Conservation (phyloP, 805 yeast species). For the Clavispora carvajalis region DNA sequence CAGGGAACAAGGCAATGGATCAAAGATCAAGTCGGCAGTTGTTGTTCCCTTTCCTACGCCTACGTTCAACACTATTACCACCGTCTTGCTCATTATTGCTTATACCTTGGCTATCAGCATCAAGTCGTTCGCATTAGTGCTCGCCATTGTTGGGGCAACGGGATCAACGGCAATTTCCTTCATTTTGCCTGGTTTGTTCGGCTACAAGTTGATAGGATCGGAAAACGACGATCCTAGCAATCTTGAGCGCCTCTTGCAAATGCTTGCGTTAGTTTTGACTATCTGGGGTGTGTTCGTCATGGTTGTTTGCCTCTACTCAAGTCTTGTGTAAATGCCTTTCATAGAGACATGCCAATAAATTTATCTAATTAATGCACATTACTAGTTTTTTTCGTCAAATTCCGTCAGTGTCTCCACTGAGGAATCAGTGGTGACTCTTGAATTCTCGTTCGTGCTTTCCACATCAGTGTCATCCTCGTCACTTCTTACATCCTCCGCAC, state of each 20-base stretch:
- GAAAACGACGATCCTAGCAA: conserved; percentile 20
- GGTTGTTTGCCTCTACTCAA: conserved; percentile 39
- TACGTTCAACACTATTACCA: conserved; percentile 47
- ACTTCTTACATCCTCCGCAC: conserved; percentile 84
- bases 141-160: conserved; percentile 76
- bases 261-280: conserved; percentile 39
- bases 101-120: conserved; percentile 56
- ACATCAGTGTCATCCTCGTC: conserved; percentile 61
- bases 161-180: conserved; percentile 79
- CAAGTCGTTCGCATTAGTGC: conserved; percentile 59
- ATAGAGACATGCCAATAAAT: background rate
- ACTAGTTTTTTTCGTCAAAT: background rate
- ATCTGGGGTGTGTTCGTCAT: conserved; percentile 53
- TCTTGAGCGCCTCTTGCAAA: conserved; percentile 29
- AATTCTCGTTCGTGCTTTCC: conserved; percentile 11
- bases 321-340: conserved; percentile 7
- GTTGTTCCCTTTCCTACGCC: conserved; percentile 44
- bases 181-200: conserved; percentile 74
- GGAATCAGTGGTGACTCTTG: background rate
- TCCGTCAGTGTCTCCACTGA: conserved; percentile 1
- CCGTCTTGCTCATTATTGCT: conserved; percentile 40
- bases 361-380: background rate
- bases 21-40: conserved; percentile 1
- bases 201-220: conserved; percentile 49
- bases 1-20: background rate